Percentiles rank a stretch among this genome's conserved stretches.
These are phyloP conservation scores for Polyplosphaeria fusca DNA, from an alignment of 495 filamentous ascomycete genomes.

Conservation along the genomic window DNA sequence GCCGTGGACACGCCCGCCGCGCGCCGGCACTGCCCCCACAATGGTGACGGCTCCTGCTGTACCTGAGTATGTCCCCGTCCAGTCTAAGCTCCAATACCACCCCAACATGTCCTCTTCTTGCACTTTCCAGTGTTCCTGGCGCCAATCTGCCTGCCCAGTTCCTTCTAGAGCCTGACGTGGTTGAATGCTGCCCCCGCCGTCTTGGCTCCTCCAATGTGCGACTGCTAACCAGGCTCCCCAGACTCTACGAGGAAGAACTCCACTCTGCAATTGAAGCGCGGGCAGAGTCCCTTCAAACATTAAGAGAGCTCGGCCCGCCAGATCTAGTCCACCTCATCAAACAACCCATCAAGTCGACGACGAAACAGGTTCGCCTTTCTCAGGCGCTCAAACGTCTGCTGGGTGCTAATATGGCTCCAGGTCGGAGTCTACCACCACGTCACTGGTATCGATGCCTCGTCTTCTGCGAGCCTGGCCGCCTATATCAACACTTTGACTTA, in stretches of 20 bases:
- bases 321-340: constrained; percentile 95
- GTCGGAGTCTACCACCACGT: constrained; percentile 96
- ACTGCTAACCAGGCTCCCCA: constrained; percentile 39
- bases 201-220: too few relatives aligned
- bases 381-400: not conserved
- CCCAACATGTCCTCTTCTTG: not conserved
- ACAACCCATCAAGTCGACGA: constrained; percentile 63
- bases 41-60: constrained; percentile 37
- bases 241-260: constrained; percentile 86
- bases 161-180: too few relatives aligned
- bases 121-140: too few relatives aligned
- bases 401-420: constrained; percentile 45
- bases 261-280: constrained; percentile 85
- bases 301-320: constrained; percentile 91
- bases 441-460: constrained; percentile 94
- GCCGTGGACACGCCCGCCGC: constrained; percentile 2
- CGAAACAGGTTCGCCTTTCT: constrained; percentile 56
- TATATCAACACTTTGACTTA: constrained; percentile 98
- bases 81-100: too few relatives aligned
- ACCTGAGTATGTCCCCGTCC: constrained; percentile 35
- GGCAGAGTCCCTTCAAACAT: constrained; percentile 74
- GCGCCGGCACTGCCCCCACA: constrained; percentile 16
- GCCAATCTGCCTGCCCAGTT: too few relatives aligned
- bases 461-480: constrained; percentile 91
- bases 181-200: too few relatives aligned